These are phyloP conservation scores for Lunularia cruciata DNA, from an alignment of 225 moss, liverwort and hornwort genomes.

Conservation along the genomic window DNA sequence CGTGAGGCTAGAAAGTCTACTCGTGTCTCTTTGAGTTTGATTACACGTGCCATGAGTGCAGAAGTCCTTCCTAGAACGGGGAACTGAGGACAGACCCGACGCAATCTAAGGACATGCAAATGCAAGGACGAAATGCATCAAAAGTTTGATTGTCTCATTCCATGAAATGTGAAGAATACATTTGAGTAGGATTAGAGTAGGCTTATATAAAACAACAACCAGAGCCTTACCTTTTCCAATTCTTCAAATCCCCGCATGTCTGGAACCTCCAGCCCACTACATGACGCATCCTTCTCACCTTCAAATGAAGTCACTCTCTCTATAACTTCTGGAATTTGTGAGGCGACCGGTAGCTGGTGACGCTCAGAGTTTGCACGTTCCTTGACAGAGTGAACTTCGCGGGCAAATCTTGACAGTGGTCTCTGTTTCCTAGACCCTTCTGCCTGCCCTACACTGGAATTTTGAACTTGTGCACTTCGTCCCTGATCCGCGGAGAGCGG, in stretches of 20 bases:
- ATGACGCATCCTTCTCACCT: neutral
- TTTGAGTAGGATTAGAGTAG: no score
- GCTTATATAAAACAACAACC: no score
- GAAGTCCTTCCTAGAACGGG: no score
- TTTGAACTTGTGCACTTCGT: neutral
- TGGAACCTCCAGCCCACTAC: constrained; percentile 13
- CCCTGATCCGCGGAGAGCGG: neutral
- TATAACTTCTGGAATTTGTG: neutral
- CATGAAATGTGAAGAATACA: no score
- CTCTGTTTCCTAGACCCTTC: constrained; percentile 4
- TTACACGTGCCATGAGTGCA: no score
- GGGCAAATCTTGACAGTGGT: constrained; percentile 37
- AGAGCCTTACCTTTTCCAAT: constrained; percentile 4
- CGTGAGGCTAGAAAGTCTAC: no score
- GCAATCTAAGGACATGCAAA: no score
- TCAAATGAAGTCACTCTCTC: neutral
- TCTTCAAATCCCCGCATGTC: neutral
- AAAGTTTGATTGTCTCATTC: no score
- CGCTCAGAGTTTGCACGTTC: constrained; percentile 1
- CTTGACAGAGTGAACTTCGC: constrained; percentile 23
- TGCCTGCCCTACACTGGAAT: neutral
- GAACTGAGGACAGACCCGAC: no score
- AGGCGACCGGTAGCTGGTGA: neutral
- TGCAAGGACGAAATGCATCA: no score
- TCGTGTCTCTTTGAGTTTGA: no score